phyloP scores from a whole-genome alignment of 2,329 filamentous ascomycete genomes.

The Trichoderma hamatum region DNA sequence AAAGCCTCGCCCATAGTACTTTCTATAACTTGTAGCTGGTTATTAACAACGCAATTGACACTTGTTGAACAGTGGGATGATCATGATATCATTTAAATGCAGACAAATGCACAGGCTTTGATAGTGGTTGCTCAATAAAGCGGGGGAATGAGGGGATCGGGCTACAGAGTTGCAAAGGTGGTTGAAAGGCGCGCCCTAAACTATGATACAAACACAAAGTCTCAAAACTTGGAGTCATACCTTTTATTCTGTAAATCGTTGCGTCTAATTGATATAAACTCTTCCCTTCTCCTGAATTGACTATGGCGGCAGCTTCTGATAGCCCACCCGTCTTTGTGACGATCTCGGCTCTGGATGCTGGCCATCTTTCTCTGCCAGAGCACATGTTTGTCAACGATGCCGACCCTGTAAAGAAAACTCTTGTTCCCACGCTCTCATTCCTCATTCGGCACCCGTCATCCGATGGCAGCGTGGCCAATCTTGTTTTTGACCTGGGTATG shows the following conservation, averaged over 20 bases:
- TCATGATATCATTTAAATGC: neutral
- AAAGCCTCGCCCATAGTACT: neutral
- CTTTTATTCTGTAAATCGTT: neutral
- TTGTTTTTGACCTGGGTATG: conserved; percentile 19
- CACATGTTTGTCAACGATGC: conserved; percentile 15
- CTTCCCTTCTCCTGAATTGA: neutral
- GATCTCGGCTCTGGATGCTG: conserved; percentile 16
- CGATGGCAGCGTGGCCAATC: neutral
- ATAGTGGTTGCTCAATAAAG: neutral
- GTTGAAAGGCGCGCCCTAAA: neutral
- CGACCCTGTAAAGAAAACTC: conserved; percentile 5
- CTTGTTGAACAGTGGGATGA: neutral
- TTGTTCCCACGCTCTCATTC: conserved; percentile 16
- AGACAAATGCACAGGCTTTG: neutral
- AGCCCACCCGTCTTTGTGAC: neutral
- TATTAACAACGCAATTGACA: neutral
- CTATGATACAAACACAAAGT: neutral
- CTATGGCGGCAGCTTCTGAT: neutral
- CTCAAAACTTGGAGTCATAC: neutral
- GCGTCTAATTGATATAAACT: neutral
- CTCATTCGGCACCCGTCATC: conserved; percentile 12
- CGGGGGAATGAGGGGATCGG: neutral
- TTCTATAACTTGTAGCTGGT: neutral
- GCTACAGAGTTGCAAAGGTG: neutral
- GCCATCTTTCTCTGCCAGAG: conserved; percentile 11